These are phyloP conservation scores for Rhodotorula diobovata DNA, from an alignment of 768 basidiomycete genomes.

Conservation along the genomic window DNA sequence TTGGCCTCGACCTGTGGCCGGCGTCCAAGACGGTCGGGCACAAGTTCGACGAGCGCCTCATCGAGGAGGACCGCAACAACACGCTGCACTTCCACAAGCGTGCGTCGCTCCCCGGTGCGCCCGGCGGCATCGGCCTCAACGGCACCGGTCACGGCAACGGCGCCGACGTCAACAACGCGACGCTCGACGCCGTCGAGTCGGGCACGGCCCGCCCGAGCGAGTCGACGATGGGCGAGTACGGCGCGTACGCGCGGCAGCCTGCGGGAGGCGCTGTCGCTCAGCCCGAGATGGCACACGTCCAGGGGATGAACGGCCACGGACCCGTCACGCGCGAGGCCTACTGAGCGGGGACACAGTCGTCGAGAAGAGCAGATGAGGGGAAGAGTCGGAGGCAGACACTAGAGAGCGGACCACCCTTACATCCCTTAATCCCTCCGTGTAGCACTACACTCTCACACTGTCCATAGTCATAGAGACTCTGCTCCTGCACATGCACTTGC, in stretches of 20 bases:
- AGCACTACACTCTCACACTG: too few relatives aligned
- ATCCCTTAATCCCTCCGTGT: too few relatives aligned
- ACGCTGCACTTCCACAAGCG: slow-evolving; percentile 33
- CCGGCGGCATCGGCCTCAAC: slow-evolving; percentile 17
- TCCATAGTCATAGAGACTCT: too few relatives aligned
- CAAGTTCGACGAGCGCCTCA: slow-evolving; percentile 16
- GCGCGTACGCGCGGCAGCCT: background rate
- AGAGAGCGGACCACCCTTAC: too few relatives aligned
- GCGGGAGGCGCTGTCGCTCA: background rate
- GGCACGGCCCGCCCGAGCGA: slow-evolving; percentile 13
- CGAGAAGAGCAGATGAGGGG: too few relatives aligned
- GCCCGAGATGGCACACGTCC: slow-evolving; percentile 18
- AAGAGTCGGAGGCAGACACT: too few relatives aligned
- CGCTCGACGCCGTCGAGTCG: background rate
- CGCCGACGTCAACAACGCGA: background rate
- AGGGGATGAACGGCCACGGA: background rate
- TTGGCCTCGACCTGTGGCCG: slow-evolving; percentile 50
- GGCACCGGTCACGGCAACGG: too few relatives aligned
- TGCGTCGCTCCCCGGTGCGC: slow-evolving; percentile 2
- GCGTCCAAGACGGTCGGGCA: slow-evolving; percentile 39
- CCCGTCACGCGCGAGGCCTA: background rate
- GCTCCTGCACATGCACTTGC: too few relatives aligned
- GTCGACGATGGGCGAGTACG: slow-evolving; percentile 13
- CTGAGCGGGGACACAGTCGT: too few relatives aligned
- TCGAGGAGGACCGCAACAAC: slow-evolving; percentile 28